Evolutionary conservation across 2,329 filamentous ascomycete species (phyloP).

Genomic region (Colletotrichum sp.): DNA sequence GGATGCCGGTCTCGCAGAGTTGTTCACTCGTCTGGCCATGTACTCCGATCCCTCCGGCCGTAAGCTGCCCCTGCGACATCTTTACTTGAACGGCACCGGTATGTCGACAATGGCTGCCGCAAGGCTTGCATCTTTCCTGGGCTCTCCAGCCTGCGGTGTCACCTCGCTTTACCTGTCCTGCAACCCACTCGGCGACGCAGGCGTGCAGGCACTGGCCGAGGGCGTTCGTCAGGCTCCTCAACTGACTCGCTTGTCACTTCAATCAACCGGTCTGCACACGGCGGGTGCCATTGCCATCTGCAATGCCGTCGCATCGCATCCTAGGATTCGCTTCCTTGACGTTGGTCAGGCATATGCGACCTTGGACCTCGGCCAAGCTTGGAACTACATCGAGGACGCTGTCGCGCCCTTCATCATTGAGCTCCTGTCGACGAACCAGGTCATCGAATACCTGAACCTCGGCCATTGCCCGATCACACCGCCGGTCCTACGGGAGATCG

Average conservation of each 20-base stretch:
- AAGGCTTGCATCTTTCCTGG: constrained; percentile 37
- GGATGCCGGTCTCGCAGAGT: constrained; percentile 46
- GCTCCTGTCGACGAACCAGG: constrained; percentile 34
- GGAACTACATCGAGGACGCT: constrained; percentile 50
- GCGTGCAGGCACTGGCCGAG: constrained; percentile 31
- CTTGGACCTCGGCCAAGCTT: constrained; percentile 46
- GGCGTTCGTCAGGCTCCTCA: constrained; percentile 35
- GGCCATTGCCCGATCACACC: constrained; percentile 39
- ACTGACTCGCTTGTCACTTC: constrained; percentile 41
- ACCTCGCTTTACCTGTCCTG: constrained; percentile 41
- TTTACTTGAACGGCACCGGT: constrained; percentile 42
- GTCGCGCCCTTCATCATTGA: constrained; percentile 34
- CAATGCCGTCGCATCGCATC: constrained; percentile 36
- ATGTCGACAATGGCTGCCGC: constrained; percentile 32
- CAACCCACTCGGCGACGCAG: constrained; percentile 41
- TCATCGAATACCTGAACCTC: constrained; percentile 47
- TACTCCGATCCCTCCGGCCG: constrained; percentile 29
- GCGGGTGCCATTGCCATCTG: constrained; percentile 42
- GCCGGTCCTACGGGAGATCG: constrained; percentile 29
- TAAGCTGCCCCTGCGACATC: constrained; percentile 34
- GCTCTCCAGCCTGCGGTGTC: constrained; percentile 34
- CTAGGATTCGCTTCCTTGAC: constrained; percentile 42
- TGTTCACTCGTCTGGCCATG: constrained; percentile 43
- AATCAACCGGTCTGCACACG: constrained; percentile 48
- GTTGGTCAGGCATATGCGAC: constrained; percentile 53